Base-by-base conservation (phyloP, 768 basidiomycete genomes). In the Serpula lacrymans region DNA sequence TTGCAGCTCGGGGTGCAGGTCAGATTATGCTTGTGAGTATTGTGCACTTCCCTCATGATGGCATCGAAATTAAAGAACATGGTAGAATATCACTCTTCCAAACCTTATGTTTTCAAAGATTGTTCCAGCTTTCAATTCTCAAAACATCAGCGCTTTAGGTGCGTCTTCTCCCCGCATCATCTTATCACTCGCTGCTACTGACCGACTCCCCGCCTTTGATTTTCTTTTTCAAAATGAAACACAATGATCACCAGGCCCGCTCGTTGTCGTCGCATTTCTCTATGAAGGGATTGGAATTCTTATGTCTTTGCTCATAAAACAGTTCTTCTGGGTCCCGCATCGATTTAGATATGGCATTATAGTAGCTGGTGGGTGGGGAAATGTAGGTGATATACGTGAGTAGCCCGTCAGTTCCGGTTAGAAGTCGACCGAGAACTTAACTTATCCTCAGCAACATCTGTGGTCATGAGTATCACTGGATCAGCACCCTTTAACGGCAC, bases 281-380 rank as follows among this genome's bases (percentile, higher is more conserved):
- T 88, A 88, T 47, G 72, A 81, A 43, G 52, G 51, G 2, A 58
- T 83, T 4, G 82, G 87, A 6, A 54, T 78, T 7, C 25, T 57
- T 6, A 66, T 81, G 17, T 77, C 78, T 0, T 80, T 70, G 66
- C 34, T 74, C n/a, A 60, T 78, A 39, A 75, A 74, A 35, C 73
- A 75, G 46, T 49, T 83, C 36, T 87, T 83, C 51, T 88, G 84
- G 78, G 84, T 88, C 2, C 87, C 87, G 1, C 81, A 85, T 52
- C 72, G 82, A 20, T 88, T 88, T 53, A 68, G 85, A 34, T 77
- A 80, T 50, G 88, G 85, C 0, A 69, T 88, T 17, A 51, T 88
- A 1, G 75, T 77, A 3, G 83, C 84, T 0, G 85, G 84, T 27
- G 77, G 73, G 3, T 88, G 78, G 77, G 73, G 68, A 7, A 88